Percentiles rank a stretch among this genome's conserved stretches.
Conservation (phyloP, 2,329 filamentous ascomycete species). For the Ophiostoma australiae region DNA sequence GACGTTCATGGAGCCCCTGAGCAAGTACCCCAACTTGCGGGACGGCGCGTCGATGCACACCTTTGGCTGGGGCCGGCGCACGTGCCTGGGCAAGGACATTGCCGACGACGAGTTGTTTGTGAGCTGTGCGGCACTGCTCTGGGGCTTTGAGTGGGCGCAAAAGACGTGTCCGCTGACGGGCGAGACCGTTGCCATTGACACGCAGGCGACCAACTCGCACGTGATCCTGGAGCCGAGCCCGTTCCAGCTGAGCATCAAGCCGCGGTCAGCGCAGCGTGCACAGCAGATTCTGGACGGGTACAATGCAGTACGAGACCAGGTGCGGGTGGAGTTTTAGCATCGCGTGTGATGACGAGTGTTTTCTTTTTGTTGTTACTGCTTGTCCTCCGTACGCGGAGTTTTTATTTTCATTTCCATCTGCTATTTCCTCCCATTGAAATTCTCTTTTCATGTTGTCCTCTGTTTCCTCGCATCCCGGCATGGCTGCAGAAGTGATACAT, state of each 20-base stretch:
- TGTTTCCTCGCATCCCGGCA: not conserved
- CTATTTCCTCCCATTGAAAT: not conserved
- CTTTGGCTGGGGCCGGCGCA: conserved; percentile 60
- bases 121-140: conserved; percentile 44
- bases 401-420: not conserved
- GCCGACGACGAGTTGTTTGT: conserved; percentile 57
- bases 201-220: conserved; percentile 48
- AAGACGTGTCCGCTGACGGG: conserved; percentile 43
- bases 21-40: conserved; percentile 58
- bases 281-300: conserved; percentile 38
- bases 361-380: not conserved
- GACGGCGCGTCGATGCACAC: conserved; percentile 55
- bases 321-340: conserved; percentile 31
- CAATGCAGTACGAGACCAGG: conserved; percentile 33
- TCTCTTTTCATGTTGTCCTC: not conserved
- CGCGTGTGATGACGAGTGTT: not conserved
- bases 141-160: conserved; percentile 44
- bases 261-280: conserved; percentile 39
- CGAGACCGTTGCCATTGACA: conserved; percentile 42
- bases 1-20: conserved; percentile 60
- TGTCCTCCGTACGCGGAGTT: not conserved
- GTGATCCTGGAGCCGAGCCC: conserved; percentile 49
- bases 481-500: not conserved
- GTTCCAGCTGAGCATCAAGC: conserved; percentile 44
- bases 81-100: conserved; percentile 58